Conservation (phyloP, 495 filamentous ascomycete species). For the Tuber melanosporum region DNA sequence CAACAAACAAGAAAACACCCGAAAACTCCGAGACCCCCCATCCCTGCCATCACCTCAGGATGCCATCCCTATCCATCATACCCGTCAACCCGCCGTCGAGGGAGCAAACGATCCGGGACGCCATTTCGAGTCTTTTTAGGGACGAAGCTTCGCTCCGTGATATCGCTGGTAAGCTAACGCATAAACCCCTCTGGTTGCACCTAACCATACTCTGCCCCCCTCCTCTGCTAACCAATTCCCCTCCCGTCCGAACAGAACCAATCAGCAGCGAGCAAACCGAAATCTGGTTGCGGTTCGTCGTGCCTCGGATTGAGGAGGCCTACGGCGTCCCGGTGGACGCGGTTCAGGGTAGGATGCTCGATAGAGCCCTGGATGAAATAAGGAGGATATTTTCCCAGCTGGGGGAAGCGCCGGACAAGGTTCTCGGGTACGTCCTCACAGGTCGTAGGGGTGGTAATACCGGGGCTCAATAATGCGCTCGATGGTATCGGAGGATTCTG, state of each 20-base stretch:
- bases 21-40: not conserved
- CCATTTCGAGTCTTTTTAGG: not conserved
- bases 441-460: no score
- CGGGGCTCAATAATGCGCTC: not conserved
- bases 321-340: not conserved
- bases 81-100: no score
- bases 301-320: not conserved
- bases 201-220: not conserved
- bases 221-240: not conserved
- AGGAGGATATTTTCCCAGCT: no score
- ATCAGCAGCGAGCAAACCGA: not conserved
- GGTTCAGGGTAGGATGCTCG: no score
- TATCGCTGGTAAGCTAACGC: not conserved
- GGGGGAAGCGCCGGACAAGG: no score
- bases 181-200: not conserved
- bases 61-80: not conserved
- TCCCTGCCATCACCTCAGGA: not conserved
- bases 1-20: not conserved
- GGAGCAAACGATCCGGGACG: not conserved
- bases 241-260: not conserved
- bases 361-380: no score
- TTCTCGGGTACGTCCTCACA: no score
- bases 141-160: rapidly evolving
- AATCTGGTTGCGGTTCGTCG: not conserved
- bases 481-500: not conserved